Evolutionary conservation across 192 early-diverging fungal species (phyloP).

Genomic region (Mycoemilia scoparia): DNA sequence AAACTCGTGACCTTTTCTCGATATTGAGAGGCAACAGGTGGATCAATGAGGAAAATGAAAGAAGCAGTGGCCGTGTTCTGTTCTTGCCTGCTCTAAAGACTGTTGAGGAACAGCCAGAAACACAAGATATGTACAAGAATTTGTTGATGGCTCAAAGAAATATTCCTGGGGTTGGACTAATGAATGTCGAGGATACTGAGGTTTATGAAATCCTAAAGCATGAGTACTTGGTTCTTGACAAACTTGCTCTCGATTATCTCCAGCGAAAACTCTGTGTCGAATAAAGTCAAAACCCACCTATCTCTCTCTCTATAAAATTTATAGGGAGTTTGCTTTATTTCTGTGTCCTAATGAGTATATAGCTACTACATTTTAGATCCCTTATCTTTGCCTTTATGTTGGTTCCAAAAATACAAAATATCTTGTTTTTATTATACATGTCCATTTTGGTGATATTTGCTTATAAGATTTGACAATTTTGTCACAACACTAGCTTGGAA

Average conservation of each 20-base stretch:
- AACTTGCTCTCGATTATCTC: conserved; percentile 39
- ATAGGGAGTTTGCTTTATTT: no score
- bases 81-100: conserved; percentile 17
- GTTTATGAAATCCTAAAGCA: conserved; percentile 48
- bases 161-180: conserved; percentile 35
- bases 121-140: conserved; percentile 28
- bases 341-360: no score
- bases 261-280: conserved; percentile 29
- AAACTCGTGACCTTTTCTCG: conserved; percentile 37
- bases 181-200: conserved; percentile 42
- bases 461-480: no score
- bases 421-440: no score
- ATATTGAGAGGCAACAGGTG: conserved; percentile 20
- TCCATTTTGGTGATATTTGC: no score
- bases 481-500: no score
- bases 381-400: no score
- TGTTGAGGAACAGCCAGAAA: conserved; percentile 8
- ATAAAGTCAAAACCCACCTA: background rate
- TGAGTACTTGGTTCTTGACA: conserved; percentile 47
- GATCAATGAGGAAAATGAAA: conserved; percentile 2
- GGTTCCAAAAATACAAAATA: no score
- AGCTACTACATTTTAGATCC: no score
- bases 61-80: conserved; percentile 3
- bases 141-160: conserved; percentile 42
- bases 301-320: background rate